phyloP scores from a whole-genome alignment of 805 yeast species.

The Dipodascopsis uninucleata region DNA sequence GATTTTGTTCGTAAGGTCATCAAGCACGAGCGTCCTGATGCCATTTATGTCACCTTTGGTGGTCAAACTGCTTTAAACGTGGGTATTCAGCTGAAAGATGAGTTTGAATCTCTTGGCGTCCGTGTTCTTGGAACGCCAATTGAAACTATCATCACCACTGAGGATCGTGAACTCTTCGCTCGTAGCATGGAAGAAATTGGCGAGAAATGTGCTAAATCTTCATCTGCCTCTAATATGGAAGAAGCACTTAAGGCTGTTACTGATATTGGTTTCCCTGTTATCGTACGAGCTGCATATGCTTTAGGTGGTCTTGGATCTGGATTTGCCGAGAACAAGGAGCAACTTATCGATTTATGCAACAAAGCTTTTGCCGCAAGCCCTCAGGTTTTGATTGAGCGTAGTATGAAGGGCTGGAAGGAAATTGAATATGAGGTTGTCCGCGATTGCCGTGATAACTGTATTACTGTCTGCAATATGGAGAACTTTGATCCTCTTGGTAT shows the following conservation, averaged over 20 bases:
- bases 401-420: constrained; percentile 99
- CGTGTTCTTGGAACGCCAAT: constrained; percentile 95
- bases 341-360: constrained; percentile 77
- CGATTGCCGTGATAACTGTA: constrained; percentile 95
- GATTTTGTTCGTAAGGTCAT: constrained; percentile 96
- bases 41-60: constrained; percentile 95
- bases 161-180: constrained; percentile 95
- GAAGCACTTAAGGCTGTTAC: constrained; percentile 85
- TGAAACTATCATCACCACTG: constrained; percentile 94
- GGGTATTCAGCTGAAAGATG: constrained; percentile 93
- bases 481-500: constrained; percentile 97
- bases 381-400: constrained; percentile 89
- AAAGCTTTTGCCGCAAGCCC: constrained; percentile 95
- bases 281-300: constrained; percentile 96
- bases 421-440: constrained; percentile 98
- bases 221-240: constrained; percentile 71
- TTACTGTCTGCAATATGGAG: constrained; percentile 99
- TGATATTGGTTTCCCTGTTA: constrained; percentile 89
- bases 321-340: constrained; percentile 83
- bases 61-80: constrained; percentile 98
- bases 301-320: constrained; percentile 98
- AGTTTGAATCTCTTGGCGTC: constrained; percentile 86
- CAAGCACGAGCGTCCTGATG: constrained; percentile 92
- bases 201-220: constrained; percentile 93
- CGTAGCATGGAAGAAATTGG: constrained; percentile 90